Evolutionary conservation across 495 filamentous ascomycete genomes (phyloP), one percentile per base, ranked within the genome.

Genomic region (Lepraria neglecta): DNA sequence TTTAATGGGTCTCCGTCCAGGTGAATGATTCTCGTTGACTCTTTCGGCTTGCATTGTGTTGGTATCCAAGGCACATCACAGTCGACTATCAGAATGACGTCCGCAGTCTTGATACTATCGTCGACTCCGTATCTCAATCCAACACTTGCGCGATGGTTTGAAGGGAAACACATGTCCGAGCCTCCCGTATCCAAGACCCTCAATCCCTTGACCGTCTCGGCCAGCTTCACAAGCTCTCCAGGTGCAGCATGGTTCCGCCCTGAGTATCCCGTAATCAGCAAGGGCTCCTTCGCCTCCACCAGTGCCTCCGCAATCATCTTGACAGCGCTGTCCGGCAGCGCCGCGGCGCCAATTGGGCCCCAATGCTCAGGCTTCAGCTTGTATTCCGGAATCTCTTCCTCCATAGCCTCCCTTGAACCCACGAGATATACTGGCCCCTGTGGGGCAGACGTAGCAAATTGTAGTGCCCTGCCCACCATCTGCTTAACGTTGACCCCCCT

Each of bases 121-220:
- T 96, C 89, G 3, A 83, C 76, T 12, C 91, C 90, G 65, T 84
- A 96, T 62, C 84, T 78, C 65, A 95, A 69, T 3, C 92, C 90
- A 30, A 96, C 71, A 79, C 85, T 87, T 7, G 75, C 83, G 0
- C 77, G 76, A 62, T 96, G 91, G 56, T 92, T 78, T 2, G 85
- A 87, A 3, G 92, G 92, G 74, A 97, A 97, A 68, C 89, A 95
- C 92, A 97, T 94, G 70, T 97, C 92, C 68, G 88, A 88, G 40
- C 91, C 92, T 28, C 89, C 89, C 1, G 90, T 91, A 71, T 97
- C 92, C 31, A 97, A 73, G 19, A 97, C 90, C 14, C 91, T 78
- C 48, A 96, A 71, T 0, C 90, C 90, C 67, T 86, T 86, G 59
- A 96, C 82, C 1, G 77, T 83, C 71, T 95, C 78, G 12, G 91